phyloP scores from a whole-genome alignment of 495 filamentous ascomycete species.

The Podospora comata region DNA sequence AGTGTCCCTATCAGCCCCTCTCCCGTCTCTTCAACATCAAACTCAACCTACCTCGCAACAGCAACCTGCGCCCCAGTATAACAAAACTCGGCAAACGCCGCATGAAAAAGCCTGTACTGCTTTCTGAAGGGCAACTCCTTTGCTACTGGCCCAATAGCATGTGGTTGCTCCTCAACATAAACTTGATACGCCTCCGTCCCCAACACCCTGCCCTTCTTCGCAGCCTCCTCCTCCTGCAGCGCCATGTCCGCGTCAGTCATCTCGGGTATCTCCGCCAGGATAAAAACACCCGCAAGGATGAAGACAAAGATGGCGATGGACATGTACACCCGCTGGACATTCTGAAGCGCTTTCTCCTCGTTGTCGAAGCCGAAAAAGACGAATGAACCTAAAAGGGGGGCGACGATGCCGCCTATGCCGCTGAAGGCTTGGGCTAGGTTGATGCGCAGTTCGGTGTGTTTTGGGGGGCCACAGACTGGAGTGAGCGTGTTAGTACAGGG shows the following conservation, averaged over 20 bases:
- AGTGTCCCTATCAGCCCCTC: background rate
- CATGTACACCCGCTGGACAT: slow-evolving; percentile 74
- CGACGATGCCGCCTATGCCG: slow-evolving; percentile 59
- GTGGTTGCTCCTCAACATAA: slow-evolving; percentile 27
- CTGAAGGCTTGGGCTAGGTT: slow-evolving; percentile 67
- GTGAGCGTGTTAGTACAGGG: background rate
- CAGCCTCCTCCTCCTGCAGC: slow-evolving; percentile 23
- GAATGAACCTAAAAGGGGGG: slow-evolving; percentile 62
- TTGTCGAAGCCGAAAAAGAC: slow-evolving; percentile 64
- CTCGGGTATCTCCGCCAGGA: slow-evolving; percentile 62
- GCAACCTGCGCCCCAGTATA: slow-evolving; percentile 68
- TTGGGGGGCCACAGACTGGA: slow-evolving; percentile 61
- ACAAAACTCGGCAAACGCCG: slow-evolving; percentile 65
- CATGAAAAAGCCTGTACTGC: slow-evolving; percentile 66
- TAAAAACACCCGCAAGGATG: slow-evolving; percentile 62
- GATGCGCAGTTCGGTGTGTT: slow-evolving; percentile 66
- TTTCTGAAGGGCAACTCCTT: slow-evolving; percentile 54
- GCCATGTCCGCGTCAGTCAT: slow-evolving; percentile 73
- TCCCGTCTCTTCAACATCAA: background rate
- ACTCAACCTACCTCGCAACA: slow-evolving; percentile 40
- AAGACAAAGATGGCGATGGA: slow-evolving; percentile 69
- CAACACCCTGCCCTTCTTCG: background rate
- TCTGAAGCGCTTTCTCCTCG: slow-evolving; percentile 43
- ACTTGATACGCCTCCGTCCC: background rate
- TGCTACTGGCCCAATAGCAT: slow-evolving; percentile 34